These are phyloP conservation scores for Talaromyces stipitatus DNA, from an alignment of 495 filamentous ascomycete genomes.

Conservation along the genomic window DNA sequence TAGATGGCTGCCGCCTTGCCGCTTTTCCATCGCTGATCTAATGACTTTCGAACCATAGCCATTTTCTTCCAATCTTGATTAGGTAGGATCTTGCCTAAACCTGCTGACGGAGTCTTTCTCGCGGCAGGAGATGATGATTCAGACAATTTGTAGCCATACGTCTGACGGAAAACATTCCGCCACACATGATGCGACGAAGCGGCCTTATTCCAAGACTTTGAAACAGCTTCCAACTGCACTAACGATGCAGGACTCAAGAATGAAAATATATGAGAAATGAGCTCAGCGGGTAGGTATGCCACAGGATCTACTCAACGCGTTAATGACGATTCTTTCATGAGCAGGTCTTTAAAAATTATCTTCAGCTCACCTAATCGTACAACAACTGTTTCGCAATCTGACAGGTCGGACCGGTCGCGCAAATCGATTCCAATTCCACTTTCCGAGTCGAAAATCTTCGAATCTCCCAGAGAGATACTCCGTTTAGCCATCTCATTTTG, in stretches of 20 bases:
- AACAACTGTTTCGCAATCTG: constrained; percentile 33
- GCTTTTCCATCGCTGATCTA: constrained; percentile 72
- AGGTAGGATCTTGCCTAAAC: constrained; percentile 40
- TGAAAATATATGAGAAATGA: constrained; percentile 64
- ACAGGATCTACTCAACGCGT: constrained; percentile 53
- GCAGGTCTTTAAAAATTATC: constrained; percentile 11
- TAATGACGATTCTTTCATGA: constrained; percentile 19
- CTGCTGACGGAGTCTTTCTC: constrained; percentile 30
- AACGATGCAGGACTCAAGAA: constrained; percentile 63
- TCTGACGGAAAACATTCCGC: constrained; percentile 65
- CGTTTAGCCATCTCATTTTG: constrained; percentile 53
- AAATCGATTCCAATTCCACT: constrained; percentile 77
- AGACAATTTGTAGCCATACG: constrained; percentile 35
- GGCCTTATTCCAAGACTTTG: constrained; percentile 51
- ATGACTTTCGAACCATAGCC: constrained; percentile 62
- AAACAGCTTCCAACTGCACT: constrained; percentile 53
- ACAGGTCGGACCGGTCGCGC: constrained; percentile 38
- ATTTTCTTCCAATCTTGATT: constrained; percentile 80
- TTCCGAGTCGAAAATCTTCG: constrained; percentile 44
- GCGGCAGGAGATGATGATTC: constrained; percentile 25
- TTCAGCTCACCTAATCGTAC: constrained; percentile 29
- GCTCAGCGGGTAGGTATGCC: constrained; percentile 57
- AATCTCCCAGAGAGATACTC: constrained; percentile 19
- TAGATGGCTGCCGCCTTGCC: constrained; percentile 76
- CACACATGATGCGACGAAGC: constrained; percentile 64